Conservation (phyloP, 2,329 filamentous ascomycete genomes). For the Penicillium sumatraense region DNA sequence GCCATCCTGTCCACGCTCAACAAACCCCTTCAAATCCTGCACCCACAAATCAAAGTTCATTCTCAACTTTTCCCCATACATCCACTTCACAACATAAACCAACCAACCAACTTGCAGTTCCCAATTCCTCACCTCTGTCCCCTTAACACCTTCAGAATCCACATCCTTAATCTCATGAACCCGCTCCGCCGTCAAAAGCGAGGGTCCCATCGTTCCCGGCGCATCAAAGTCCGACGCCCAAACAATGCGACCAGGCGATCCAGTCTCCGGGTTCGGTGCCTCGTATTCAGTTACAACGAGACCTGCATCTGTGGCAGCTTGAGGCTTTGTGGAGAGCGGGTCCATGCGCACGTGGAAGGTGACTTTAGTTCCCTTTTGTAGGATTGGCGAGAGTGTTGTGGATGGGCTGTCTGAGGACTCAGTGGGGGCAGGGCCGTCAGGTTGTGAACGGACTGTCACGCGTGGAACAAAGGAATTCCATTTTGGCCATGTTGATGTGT, state of each 20-base stretch:
- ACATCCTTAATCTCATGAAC: slow-evolving; percentile 53
- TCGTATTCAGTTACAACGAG: slow-evolving; percentile 41
- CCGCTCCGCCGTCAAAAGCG: slow-evolving; percentile 49
- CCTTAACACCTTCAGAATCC: slow-evolving; percentile 23
- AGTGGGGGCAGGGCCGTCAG: slow-evolving; percentile 17
- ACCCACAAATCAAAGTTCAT: slow-evolving; percentile 48
- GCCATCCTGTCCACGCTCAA: slow-evolving; percentile 30
- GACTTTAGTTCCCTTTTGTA: slow-evolving; percentile 48
- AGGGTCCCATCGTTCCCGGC: slow-evolving; percentile 35
- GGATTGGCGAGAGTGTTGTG: slow-evolving; percentile 24
- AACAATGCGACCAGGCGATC: slow-evolving; percentile 29
- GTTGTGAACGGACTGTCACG: slow-evolving; percentile 51
- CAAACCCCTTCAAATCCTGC: slow-evolving; percentile 46
- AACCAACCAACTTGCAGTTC: slow-evolving; percentile 49
- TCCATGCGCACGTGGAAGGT: slow-evolving; percentile 51
- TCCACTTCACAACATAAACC: slow-evolving; percentile 48
- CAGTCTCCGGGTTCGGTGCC: slow-evolving; percentile 27
- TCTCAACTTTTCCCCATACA: slow-evolving; percentile 43
- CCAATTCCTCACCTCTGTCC: slow-evolving; percentile 48
- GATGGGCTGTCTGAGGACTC: slow-evolving; percentile 18
- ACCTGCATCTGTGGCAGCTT: slow-evolving; percentile 28
- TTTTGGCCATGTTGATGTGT: slow-evolving; percentile 51
- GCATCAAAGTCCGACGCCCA: slow-evolving; percentile 34
- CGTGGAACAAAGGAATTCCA: slow-evolving; percentile 55
- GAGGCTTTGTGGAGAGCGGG: slow-evolving; percentile 29